A percentile compares a stretch with the other conserved stretches of the same genome.
Evolutionary conservation across 2,329 filamentous ascomycete genomes (phyloP).

Genomic region (Teratosphaeria viscida): DNA sequence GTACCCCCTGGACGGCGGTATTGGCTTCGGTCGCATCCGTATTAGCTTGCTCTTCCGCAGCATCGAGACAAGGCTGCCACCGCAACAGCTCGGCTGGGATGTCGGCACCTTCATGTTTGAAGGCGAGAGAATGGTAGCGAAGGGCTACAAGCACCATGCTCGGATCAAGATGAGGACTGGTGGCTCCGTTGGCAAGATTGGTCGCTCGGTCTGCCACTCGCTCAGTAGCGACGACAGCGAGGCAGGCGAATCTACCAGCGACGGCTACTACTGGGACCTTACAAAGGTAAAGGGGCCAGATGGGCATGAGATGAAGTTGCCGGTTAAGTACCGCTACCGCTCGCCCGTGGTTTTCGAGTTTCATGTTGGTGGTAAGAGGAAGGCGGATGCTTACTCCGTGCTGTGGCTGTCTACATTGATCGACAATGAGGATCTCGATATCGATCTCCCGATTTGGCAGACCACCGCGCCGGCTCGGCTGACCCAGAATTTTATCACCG

Average conservation of each 20-base stretch:
- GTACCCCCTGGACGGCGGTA: slow-evolving; percentile 93
- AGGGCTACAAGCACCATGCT: slow-evolving; percentile 49
- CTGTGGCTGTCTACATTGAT: slow-evolving; percentile 79
- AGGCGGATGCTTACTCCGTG: slow-evolving; percentile 63
- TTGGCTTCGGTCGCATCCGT: slow-evolving; percentile 78
- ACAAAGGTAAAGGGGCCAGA: slow-evolving; percentile 25
- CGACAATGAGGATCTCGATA: slow-evolving; percentile 65
- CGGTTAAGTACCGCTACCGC: slow-evolving; percentile 82
- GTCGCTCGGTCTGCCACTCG: slow-evolving; percentile 51
- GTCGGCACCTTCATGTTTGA: slow-evolving; percentile 88
- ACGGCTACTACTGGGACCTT: slow-evolving; percentile 49
- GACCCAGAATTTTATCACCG: slow-evolving; percentile 85
- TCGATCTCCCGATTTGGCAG: slow-evolving; percentile 85
- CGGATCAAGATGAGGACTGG: slow-evolving; percentile 75
- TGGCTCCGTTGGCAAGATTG: slow-evolving; percentile 64
- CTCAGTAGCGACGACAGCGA: slow-evolving; percentile 26
- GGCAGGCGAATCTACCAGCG: slow-evolving; percentile 40
- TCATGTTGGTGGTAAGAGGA: slow-evolving; percentile 56
- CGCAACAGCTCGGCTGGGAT: slow-evolving; percentile 80
- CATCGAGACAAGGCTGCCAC: slow-evolving; percentile 76
- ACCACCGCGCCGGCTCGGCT: slow-evolving; percentile 66
- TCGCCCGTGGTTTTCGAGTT: slow-evolving; percentile 87
- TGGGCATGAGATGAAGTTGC: slow-evolving; percentile 51
- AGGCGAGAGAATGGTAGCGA: slow-evolving; percentile 57
- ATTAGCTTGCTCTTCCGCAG: slow-evolving; percentile 86